phyloP scores from a whole-genome alignment of 2,329 filamentous ascomycete genomes.

The Thelonectria discophora region DNA sequence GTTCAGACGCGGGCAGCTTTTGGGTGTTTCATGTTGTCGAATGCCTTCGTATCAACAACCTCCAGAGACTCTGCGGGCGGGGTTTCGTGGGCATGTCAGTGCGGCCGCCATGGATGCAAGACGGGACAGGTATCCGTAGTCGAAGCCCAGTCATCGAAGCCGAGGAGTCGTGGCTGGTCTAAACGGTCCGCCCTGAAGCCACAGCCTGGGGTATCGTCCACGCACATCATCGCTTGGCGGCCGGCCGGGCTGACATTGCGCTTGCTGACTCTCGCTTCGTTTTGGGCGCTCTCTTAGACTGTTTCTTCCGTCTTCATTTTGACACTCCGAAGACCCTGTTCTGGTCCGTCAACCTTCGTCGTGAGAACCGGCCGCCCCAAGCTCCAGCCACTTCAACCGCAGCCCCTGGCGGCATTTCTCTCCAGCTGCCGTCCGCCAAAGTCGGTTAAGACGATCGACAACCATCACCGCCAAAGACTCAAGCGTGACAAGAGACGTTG shows the following conservation, averaged over 20 bases:
- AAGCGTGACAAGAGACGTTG: slow-evolving; percentile 4
- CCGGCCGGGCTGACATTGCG: not conserved
- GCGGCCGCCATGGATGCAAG: no score
- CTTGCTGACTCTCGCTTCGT: not conserved
- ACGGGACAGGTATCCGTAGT: not conserved
- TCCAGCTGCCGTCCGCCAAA: slow-evolving; percentile 3
- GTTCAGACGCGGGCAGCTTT: slow-evolving; percentile 20
- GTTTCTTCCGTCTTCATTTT: not conserved
- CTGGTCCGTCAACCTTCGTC: not conserved
- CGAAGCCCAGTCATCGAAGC: slow-evolving; percentile 8
- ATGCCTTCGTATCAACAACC: slow-evolving; percentile 2
- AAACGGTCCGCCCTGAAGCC: not conserved
- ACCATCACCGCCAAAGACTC: slow-evolving; percentile 3
- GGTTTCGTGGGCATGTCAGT: not conserved
- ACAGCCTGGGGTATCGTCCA: slow-evolving; percentile 25
- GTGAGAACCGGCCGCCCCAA: not conserved
- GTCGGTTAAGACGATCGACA: slow-evolving; percentile 18
- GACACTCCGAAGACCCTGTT: slow-evolving; percentile 5
- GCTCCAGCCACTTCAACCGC: not conserved
- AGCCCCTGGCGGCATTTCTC: not conserved
- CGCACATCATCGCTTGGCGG: not conserved
- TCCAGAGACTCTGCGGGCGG: no score
- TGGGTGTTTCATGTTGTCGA: slow-evolving; percentile 22
- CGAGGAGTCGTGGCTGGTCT: not conserved
- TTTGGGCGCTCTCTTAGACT: not conserved